Base-by-base conservation (phyloP, 805 yeast genomes). In the Wickerhamiella musiphila region DNA sequence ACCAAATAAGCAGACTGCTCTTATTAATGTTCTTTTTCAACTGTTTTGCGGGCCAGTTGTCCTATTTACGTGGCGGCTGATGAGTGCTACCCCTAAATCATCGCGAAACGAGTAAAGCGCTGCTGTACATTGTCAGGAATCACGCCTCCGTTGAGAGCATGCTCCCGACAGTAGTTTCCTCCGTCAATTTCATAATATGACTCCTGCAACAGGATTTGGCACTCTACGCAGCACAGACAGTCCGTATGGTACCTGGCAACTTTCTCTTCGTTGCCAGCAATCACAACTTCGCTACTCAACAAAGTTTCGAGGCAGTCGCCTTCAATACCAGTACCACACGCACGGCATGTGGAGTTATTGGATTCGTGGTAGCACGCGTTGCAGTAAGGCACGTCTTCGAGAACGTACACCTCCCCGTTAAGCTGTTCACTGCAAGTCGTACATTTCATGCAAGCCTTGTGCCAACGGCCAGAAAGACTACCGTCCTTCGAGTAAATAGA, bases 401-500 rank as follows among this genome's bases (percentile, higher is more conserved):
- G 63, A 5, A 78, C 93, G 51, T 84, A 90, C 26, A 57, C 55
- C 34, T 53, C 55, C 16, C 33, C 33, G 2, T 40, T 30, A 13
- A 48, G 49, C 24, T 54, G 46, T 21, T 38, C 35, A 6, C 53
- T 54, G 57, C 96, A 86, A 9, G 60, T 53, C 13, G 62, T 55
- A 58, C 98, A 90, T 10, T 59, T 58, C 60, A 90, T 86, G 51
- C 98, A 90, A 11, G 62, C 54, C 24, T 92, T 64, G 50, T 90
- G 98, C 96, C 96, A 90, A 50, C 83, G 86, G 0, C 95, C 96
- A 13, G 48, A 37, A 10, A 53, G 32, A 9, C 42, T 36, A n/a
- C 74, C 78, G 34, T 78, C 78, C 43, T 73, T 77, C n/a, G 94
- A 79, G 54, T 73, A 77, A 13, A 86, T 77, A 0, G 90, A 63